Conservation (phyloP, 1,284 basidiomycete species). For the Tilletia setariae region DNA sequence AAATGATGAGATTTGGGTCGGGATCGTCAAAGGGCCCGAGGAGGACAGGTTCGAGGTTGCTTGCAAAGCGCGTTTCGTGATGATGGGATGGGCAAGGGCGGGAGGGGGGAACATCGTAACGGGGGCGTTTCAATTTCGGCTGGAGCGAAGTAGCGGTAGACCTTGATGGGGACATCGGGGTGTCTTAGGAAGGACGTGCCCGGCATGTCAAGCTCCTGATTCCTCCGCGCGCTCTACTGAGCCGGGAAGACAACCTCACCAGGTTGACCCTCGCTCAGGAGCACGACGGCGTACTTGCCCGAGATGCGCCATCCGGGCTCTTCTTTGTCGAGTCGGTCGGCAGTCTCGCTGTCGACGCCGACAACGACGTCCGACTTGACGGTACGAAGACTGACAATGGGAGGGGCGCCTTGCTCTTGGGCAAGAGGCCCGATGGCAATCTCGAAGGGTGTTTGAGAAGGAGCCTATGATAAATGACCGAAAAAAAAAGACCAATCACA, state of each 20-base stretch:
- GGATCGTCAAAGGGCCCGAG: too few species aligned
- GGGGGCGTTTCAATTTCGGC: too few species aligned
- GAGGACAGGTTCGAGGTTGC: too few species aligned
- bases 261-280: conserved; percentile 10
- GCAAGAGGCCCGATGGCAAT: conserved; percentile 91
- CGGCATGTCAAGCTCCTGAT: too few species aligned
- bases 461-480: conserved; percentile 65
- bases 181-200: too few species aligned
- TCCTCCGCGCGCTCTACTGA: too few species aligned
- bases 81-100: too few species aligned
- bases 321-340: conserved; percentile 66
- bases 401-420: conserved; percentile 80
- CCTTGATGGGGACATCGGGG: too few species aligned
- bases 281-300: conserved; percentile 67
- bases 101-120: too few species aligned
- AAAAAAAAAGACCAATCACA: conserved; percentile 84
- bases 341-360: conserved; percentile 67
- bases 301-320: conserved; percentile 75
- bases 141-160: too few species aligned
- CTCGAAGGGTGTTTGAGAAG: conserved; percentile 83
- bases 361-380: conserved; percentile 67
- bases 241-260: conserved; percentile 12
- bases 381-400: conserved; percentile 59
- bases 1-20: too few species aligned
- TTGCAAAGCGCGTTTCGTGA: too few species aligned